These are phyloP conservation scores for Ophiocordyceps unilateralis DNA, from an alignment of 2,329 filamentous ascomycete genomes.

Conservation along the genomic window DNA sequence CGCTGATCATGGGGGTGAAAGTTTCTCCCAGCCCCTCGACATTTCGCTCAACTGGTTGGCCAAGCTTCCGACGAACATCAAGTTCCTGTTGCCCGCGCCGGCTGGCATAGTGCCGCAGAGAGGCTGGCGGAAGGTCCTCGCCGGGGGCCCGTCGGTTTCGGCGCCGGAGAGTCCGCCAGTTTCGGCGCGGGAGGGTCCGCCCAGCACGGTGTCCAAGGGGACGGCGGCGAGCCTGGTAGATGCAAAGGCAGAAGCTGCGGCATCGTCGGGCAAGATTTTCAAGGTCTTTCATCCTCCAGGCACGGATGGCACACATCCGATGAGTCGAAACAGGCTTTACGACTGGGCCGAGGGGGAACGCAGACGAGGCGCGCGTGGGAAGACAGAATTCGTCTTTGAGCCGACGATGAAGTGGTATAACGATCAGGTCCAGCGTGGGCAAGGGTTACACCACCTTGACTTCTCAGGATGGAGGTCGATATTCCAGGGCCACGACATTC, in stretches of 20 bases:
- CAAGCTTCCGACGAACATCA: constrained; percentile 14
- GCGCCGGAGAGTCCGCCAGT: background rate
- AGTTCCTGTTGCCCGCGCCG: constrained; percentile 17
- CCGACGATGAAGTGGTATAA: constrained; percentile 36
- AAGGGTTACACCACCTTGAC: constrained; percentile 30
- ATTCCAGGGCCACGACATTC: constrained; percentile 14
- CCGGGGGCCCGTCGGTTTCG: background rate
- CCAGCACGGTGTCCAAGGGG: background rate
- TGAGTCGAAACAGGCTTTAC: constrained; percentile 27
- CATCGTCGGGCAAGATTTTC: constrained; percentile 11
- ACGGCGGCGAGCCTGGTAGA: constrained; percentile 6
- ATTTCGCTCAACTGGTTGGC: constrained; percentile 21
- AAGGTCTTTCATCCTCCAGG: constrained; percentile 30
- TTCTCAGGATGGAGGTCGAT: constrained; percentile 26
- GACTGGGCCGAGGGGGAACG: constrained; percentile 13
- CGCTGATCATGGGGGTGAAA: constrained; percentile 4
- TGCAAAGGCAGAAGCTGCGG: constrained; percentile 7
- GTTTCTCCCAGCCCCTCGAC: constrained; percentile 20
- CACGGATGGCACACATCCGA: constrained; percentile 9
- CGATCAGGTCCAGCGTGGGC: constrained; percentile 26
- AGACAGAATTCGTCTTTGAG: constrained; percentile 20
- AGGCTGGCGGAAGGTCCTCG: constrained; percentile 21
- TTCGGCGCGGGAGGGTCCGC: too few relatives aligned
- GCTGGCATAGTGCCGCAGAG: constrained; percentile 9
- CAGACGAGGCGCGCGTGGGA: background rate